Conservation (phyloP, 2,329 filamentous ascomycete genomes). For the Cladosporium halotolerans region DNA sequence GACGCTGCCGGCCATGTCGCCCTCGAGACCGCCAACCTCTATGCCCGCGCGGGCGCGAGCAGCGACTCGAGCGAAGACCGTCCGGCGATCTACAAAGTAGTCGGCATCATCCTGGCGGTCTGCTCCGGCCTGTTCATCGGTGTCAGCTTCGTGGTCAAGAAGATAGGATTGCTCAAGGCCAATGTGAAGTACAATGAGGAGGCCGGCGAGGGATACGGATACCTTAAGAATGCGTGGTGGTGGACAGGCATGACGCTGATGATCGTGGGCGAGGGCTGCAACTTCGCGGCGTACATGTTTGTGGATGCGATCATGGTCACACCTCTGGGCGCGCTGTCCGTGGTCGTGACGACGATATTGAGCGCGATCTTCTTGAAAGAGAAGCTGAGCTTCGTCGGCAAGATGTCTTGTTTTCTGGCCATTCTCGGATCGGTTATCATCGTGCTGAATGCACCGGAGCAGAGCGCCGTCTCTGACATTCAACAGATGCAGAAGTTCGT, state of each 20-base stretch:
- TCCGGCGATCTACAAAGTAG: conserved; percentile 66
- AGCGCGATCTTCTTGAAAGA: conserved; percentile 96
- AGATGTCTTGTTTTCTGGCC: conserved; percentile 91
- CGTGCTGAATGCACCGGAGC: conserved; percentile 82
- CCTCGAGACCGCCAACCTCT: conserved; percentile 37
- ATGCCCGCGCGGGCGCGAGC: conserved; percentile 37
- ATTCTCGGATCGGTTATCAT: conserved; percentile 91
- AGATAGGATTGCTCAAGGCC: conserved; percentile 80
- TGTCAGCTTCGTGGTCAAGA: conserved; percentile 91
- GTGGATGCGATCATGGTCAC: conserved; percentile 95
- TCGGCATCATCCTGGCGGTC: conserved; percentile 80
- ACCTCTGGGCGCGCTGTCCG: conserved; percentile 80
- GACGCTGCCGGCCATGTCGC: conserved; percentile 35
- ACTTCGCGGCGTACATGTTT: conserved; percentile 95
- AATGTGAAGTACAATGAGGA: conserved; percentile 96
- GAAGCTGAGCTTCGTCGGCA: conserved; percentile 87
- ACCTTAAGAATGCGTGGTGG: conserved; percentile 92
- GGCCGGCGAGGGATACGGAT: conserved; percentile 93
- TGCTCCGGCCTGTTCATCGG: conserved; percentile 90
- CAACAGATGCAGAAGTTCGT: conserved; percentile 89
- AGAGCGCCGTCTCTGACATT: conserved; percentile 79
- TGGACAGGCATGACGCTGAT: conserved; percentile 94
- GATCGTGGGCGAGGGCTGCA: conserved; percentile 94
- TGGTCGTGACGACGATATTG: conserved; percentile 85
- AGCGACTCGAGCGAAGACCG: conserved; percentile 27